Evolutionary conservation across 2,329 filamentous ascomycete genomes (phyloP).

Genomic region (Herpotrichia juniperi): DNA sequence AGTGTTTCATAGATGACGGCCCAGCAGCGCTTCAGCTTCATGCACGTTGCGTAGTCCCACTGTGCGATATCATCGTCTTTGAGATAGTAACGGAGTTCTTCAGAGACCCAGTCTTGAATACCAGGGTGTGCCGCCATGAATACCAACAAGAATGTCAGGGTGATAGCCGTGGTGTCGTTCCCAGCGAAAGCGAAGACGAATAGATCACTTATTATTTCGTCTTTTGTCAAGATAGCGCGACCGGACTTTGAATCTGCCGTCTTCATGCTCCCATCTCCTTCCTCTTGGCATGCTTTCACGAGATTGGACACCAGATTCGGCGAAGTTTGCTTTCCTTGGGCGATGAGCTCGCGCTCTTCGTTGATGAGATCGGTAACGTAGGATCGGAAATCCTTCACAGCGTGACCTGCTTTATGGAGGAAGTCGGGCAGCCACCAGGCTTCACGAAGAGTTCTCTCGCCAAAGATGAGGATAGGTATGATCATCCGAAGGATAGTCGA

Average conservation of each 20-base stretch:
- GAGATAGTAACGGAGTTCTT: slow-evolving; percentile 43
- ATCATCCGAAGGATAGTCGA: slow-evolving; percentile 12
- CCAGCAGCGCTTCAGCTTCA: slow-evolving; percentile 49
- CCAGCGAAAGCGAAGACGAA: slow-evolving; percentile 58
- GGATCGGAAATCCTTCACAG: slow-evolving; percentile 8
- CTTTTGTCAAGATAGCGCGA: slow-evolving; percentile 12
- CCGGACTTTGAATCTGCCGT: background rate
- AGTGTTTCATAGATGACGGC: slow-evolving; percentile 49
- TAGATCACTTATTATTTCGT: slow-evolving; percentile 58
- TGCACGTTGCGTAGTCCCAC: slow-evolving; percentile 47
- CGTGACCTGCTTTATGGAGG: slow-evolving; percentile 3
- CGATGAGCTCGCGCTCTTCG: slow-evolving; percentile 9
- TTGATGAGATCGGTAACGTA: slow-evolving; percentile 11
- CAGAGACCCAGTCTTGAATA: slow-evolving; percentile 53
- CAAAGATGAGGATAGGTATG: slow-evolving; percentile 12
- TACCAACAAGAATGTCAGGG: slow-evolving; percentile 49
- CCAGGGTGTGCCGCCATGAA: slow-evolving; percentile 52
- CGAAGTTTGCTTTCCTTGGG: slow-evolving; percentile 1
- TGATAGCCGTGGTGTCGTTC: slow-evolving; percentile 57
- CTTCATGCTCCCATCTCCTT: slow-evolving; percentile 3
- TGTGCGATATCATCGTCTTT: slow-evolving; percentile 16
- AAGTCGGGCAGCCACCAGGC: slow-evolving; percentile 8
- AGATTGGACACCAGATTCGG: slow-evolving; percentile 13
- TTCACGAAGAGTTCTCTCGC: slow-evolving; percentile 4
- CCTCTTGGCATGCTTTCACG: slow-evolving; percentile 11